Base-by-base conservation (phyloP, 371 early-diverging fungal genomes). In the Haplosporangium sp. region DNA sequence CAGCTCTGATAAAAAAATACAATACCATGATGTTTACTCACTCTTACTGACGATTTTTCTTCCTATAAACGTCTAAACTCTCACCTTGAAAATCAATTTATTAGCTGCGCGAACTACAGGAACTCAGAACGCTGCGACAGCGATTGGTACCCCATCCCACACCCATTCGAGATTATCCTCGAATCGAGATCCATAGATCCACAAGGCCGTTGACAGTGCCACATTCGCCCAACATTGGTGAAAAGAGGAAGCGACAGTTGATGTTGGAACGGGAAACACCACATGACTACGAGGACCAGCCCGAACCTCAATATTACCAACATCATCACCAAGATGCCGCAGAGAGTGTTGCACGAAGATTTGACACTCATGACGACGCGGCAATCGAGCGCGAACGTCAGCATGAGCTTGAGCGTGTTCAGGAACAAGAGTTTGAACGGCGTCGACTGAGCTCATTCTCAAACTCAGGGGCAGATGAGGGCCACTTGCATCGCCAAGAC, bases 111-210 rank as follows among this genome's bases (percentile, higher is more conserved):
- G 62, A 74, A 45, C 59, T 53, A 4, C 79, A 50, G 13, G 73
- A 77, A 20, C 40, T 67, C 16, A 67, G 54, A 37, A 60, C 59
- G 21, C 20, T 67, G 18, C 72, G 79, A 4, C 53, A 56, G 43
- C 55, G 57, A 20, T 16, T 67, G 45, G 71, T 72, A 0, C 61
- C 67, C 10, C 67, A 72, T 37, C 68, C 72, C 1, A 61, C 59
- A 5, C 79, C 79, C 16, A 77, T 77, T 38, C 63, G 64, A 21
- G 56, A 67, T 38, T 77, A 72, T n/a, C 67, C 64, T 45, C 61
- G 59, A 5, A 71, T 72, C 45, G 68, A 67, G n/a, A 77, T 77
- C 37, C 79, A 68, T 20, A 71, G 55, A 47, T 77, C 79, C 12
- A 56, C 65, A 1, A 64, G 60, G n/a, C 65, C 68, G 0, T 46